Conservation (phyloP, 805 yeast genomes). For the Candida oleophila region DNA sequence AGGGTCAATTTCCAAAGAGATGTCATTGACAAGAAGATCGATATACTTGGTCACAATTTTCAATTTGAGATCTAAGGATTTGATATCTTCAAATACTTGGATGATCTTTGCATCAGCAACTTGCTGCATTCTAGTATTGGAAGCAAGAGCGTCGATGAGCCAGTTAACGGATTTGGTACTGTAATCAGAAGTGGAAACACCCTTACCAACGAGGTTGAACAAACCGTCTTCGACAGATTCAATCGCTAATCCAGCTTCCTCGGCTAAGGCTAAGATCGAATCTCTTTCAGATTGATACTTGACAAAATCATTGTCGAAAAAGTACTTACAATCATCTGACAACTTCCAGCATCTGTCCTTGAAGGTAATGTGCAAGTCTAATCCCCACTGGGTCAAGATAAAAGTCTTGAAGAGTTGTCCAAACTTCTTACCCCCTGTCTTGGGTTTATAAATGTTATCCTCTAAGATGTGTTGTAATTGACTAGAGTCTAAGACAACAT, state of each 20-base stretch:
- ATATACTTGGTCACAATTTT: conserved; percentile 48
- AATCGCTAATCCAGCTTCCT: conserved; percentile 49
- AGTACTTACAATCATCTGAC: conserved; percentile 8
- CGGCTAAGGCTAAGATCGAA: conserved; percentile 42
- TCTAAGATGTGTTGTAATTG: conserved; percentile 25
- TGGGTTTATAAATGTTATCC: conserved; percentile 39
- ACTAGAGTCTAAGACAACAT: conserved; percentile 27
- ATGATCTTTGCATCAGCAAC: conserved; percentile 51
- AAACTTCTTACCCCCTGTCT: conserved; percentile 48
- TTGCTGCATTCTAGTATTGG: conserved; percentile 30
- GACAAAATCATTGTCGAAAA: conserved; percentile 4
- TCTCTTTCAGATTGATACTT: conserved; percentile 39
- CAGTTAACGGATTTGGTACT: conserved; percentile 55
- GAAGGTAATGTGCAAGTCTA: conserved; percentile 38
- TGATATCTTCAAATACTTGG: conserved; percentile 56
- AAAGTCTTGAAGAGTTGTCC: conserved; percentile 59
- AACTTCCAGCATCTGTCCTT: conserved; percentile 47
- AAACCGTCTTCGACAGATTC: conserved; percentile 50
- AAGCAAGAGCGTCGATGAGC: conserved; percentile 48
- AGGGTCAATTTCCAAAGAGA: conserved; percentile 29
- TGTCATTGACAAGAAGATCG: conserved; percentile 54
- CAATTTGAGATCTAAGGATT: conserved; percentile 50
- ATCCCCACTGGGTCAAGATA: conserved; percentile 64
- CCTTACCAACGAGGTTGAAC: conserved; percentile 55
- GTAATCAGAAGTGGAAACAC: conserved; percentile 4